Conservation (phyloP, 805 yeast species). For the Yamadazyma paraphyllophila region DNA sequence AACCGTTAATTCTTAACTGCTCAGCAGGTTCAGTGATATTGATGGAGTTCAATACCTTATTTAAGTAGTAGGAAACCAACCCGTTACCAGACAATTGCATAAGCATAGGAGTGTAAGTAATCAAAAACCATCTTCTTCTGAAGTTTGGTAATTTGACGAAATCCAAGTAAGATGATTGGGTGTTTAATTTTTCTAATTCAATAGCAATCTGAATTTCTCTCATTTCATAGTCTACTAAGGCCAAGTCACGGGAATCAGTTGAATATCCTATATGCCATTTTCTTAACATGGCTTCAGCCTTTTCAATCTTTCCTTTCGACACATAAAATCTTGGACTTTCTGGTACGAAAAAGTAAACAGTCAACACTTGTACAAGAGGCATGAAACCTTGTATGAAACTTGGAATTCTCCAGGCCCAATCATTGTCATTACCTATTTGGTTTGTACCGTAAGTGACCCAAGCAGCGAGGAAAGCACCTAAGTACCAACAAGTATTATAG, state of each 20-base stretch:
- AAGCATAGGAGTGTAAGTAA: conserved; percentile 4
- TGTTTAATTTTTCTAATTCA: conserved; percentile 11
- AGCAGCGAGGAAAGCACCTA: conserved; percentile 52
- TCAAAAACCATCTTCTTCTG: conserved; percentile 9
- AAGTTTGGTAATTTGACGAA: conserved; percentile 5
- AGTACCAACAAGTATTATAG: conserved; percentile 51
- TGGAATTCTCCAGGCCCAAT: conserved; percentile 55
- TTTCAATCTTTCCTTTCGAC: conserved; percentile 37
- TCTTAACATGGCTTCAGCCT: conserved; percentile 41
- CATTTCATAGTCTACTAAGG: conserved; percentile 13
- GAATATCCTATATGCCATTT: conserved; percentile 40
- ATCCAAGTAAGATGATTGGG: conserved; percentile 5
- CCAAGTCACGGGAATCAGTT: conserved; percentile 12
- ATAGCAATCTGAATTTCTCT: conserved; percentile 12
- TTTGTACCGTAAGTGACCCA: conserved; percentile 49
- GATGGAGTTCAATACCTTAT: conserved; percentile 48
- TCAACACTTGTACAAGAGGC: conserved; percentile 40
- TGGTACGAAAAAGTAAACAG: conserved; percentile 38
- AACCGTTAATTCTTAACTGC: conserved; percentile 51
- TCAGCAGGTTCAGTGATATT: conserved; percentile 46
- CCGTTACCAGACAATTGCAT: conserved; percentile 46
- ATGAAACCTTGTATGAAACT: conserved; percentile 48
- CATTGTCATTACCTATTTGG: conserved; percentile 18
- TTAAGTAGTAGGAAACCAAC: conserved; percentile 49
- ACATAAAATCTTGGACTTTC: conserved; percentile 49